phyloP scores from a whole-genome alignment of 2,329 filamentous ascomycete species.

The Monosporascus sp. region DNA sequence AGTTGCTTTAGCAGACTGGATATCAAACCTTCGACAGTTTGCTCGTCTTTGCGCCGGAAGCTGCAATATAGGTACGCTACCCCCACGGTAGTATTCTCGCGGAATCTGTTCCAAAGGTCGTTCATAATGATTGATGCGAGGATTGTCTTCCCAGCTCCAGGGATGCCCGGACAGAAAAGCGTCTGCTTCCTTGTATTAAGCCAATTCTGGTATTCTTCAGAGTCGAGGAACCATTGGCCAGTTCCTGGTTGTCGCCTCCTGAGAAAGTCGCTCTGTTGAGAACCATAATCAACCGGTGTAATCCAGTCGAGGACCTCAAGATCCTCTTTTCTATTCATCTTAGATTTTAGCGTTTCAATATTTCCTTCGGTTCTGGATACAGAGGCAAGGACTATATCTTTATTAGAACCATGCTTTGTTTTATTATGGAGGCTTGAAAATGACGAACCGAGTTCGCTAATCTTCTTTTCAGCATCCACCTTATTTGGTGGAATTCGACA shows the following conservation, averaged over 20 bases:
- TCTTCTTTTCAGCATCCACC: neutral
- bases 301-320: slow-evolving; percentile 32
- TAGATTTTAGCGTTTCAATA: neutral
- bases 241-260: slow-evolving; percentile 32
- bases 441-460: neutral
- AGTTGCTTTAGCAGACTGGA: too few species aligned
- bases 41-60: slow-evolving; percentile 22
- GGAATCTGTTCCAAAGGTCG: slow-evolving; percentile 11
- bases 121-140: slow-evolving; percentile 36
- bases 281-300: slow-evolving; percentile 26
- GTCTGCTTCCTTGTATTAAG: slow-evolving; percentile 17
- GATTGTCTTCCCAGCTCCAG: slow-evolving; percentile 45
- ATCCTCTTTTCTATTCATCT: neutral
- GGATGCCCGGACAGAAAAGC: slow-evolving; percentile 42
- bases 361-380: neutral
- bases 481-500: neutral
- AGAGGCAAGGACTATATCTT: neutral
- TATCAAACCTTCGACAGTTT: too few species aligned
- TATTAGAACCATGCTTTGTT: neutral
- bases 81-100: too few species aligned
- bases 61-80: slow-evolving; percentile 38
- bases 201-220: slow-evolving; percentile 6
- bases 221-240: slow-evolving; percentile 12
- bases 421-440: neutral
- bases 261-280: slow-evolving; percentile 36